phyloP scores from a whole-genome alignment of 352 stramenopile genomes.

The Phytophthora boehmeriae region DNA sequence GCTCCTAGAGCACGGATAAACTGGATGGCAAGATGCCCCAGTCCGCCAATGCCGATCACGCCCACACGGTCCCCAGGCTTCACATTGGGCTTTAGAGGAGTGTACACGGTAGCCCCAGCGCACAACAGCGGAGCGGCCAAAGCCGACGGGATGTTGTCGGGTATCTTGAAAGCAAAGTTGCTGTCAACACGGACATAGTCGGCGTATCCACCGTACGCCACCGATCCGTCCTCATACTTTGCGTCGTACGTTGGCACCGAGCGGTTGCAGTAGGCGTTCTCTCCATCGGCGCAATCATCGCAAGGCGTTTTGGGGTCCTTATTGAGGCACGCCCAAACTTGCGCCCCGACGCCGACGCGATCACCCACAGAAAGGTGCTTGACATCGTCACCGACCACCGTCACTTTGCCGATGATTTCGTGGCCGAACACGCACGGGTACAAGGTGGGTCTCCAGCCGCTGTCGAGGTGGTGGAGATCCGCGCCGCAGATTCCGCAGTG shows the following conservation, averaged over 20 bases:
- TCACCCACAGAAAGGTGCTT: conserved; percentile 1
- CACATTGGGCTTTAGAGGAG: conserved; percentile 23
- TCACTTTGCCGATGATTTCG: conserved; percentile 1
- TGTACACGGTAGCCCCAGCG: conserved; percentile 2
- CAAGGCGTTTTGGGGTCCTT: background rate
- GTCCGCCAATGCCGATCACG: conserved; percentile 11
- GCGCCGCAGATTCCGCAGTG: background rate
- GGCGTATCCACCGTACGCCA: conserved; percentile 54
- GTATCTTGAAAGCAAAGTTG: conserved; percentile 53
- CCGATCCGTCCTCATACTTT: conserved; percentile 39
- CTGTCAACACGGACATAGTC: conserved; percentile 59
- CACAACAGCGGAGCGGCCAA: too few relatives aligned
- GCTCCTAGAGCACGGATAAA: background rate
- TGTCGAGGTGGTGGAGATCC: background rate
- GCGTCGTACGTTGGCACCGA: conserved; percentile 48
- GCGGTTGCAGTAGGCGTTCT: background rate
- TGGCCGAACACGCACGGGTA: conserved; percentile 1
- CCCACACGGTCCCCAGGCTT: conserved; percentile 50
- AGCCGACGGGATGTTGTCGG: background rate
- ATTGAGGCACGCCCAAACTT: background rate
- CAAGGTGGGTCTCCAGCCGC: background rate
- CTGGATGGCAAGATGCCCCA: background rate
- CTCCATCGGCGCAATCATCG: background rate
- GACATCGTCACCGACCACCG: background rate
- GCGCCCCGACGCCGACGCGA: too few relatives aligned